Evolutionary conservation across 2,329 filamentous ascomycete genomes (phyloP), one percentile per base, ranked within the genome.

Genomic region (Aspergillus hiratsukae): DNA sequence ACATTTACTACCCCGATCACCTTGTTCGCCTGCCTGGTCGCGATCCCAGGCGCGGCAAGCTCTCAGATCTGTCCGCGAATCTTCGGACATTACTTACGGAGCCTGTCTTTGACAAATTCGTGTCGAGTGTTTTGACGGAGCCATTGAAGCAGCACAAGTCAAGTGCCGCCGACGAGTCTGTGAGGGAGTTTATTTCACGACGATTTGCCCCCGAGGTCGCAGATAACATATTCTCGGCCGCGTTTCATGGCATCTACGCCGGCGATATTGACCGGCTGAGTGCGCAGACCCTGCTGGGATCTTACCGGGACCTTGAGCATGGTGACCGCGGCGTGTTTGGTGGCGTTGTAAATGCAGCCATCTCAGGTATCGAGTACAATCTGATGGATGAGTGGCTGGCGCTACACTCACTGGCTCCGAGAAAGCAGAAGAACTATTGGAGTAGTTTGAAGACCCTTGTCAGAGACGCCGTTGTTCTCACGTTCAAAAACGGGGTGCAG

Each of bases 161-260:
- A 27, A 51, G 53, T 49, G 55, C 56, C 23, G 63, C 75, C 21
- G 90, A 94, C 66, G 85, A 91, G 70, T 90, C 88, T 1, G 76
- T 94, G n/a, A 86, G 83, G 29, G 80, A 82, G 1, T 93, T 88
- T 68, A 69, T 91, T 7, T 72, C 75, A 2, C 76, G 84, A 29
- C 73, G 84, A 7, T 70, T 87, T 17, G 79, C 80, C 46, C 76
- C 79, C 23, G 71, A 78, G 35, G 61, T 89, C 6, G 84, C 85
- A 14, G 81, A 94, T 63, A 92, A 95, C 65, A 53, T 96, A 19
- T 74, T 85, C 6, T 96, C 91, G 4, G 91, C 87, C 1, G 69
- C 85, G 2, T 74, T 91, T 53, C 94, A 97, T 72, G 94, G 94
- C 45, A 91, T 97, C 57, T 96, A 95, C 72, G 94, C 92, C 23